Base-by-base conservation (phyloP, 78 protist species). In the Dictyostelium brefeldianum region DNA sequence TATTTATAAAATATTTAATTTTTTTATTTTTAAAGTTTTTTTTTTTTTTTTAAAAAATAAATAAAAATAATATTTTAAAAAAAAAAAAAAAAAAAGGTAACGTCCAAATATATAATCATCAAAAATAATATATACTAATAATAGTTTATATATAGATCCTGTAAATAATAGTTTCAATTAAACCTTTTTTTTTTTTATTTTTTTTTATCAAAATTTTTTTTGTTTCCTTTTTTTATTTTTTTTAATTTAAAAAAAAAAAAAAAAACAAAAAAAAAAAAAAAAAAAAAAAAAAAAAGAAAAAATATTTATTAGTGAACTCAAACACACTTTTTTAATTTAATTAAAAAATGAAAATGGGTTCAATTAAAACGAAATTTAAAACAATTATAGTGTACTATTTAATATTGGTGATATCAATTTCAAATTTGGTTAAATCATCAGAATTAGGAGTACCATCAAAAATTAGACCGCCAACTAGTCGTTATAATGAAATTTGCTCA, bases 401-500 rank as follows among this genome's bases (percentile, higher is more conserved):
- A 71, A 36, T 69, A 15, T 69, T 69, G 25, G 48, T 36, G 5
- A 36, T 69, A 15, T n/a, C 47, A 36, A 69, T 17, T 18, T 5
- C 20, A 46, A 71, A 71, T 71, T n/a, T 15, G 0, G 8, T 18
- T 7, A 59, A n/a, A 17, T 14, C 79, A 6, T 51, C 41, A n/a
- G 36, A 8, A 67, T 67, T 67, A 31, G 75, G 75, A 7, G 75
- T 48, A 3, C 81, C 62, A 5, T 75, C 81, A 22, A 78, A 78
- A 54, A 47, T 43, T 50, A 59, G 43, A 31, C 83, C 83, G 20
- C n/a, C n/a, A n/a, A n/a, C n/a, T n/a, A 70, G 71, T 20, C 15
- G 31, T 31, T 54, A 54, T 56, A 80, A 80, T 12, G 59, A 69
- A 11, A 47, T 82, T n/a, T 82, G 90, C 53, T 25, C 73, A 8